Base-by-base conservation (phyloP, 805 yeast genomes). In the Teunomyces barrocoloradensis region DNA sequence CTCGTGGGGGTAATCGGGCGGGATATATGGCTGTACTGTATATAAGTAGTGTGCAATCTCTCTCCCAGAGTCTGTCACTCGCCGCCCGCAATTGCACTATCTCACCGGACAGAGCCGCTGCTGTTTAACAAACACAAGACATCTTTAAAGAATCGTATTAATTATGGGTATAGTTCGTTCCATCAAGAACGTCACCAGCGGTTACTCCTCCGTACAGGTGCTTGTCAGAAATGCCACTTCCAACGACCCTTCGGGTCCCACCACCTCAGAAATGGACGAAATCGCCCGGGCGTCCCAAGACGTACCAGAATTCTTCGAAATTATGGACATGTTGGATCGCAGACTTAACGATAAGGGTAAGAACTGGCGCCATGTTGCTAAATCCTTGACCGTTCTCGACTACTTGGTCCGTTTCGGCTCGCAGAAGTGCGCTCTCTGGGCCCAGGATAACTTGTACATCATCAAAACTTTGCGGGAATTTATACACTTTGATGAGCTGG, bases 351-450 rank as follows among this genome's bases (percentile, higher is more conserved):
- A 92, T 63, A 91, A 91, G 73, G 98, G 98, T 51, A 91, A 90
- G 65, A 87, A 92, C 69, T 92, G 97, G 97, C 80, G 96, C 55
- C 99, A 92, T 64, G 91, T 92, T 43, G 91, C 95, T 53, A 94
- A 92, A 66, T 84, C 96, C 1, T 75, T 92, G 52, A 86, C 96
- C 1, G 84, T 92, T n/a, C 75, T 92, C 56, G 97, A 91, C 59
- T 92, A 84, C 67, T 73, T 91, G 48, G 89, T 91, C 15, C 81
- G 94, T 56, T 79, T 77, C 50, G 99, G 97, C 34, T 79, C 90
- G 17, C 96, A 90, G 55, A 85, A 86, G 59, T 92, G 91, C 59
- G 96, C 91, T 5, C 72, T 84, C 33, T 92, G 99, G 99, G 82
- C 91, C 51, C 86, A 83, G 61, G 96, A 89, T 61, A 91, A 92